These are phyloP conservation scores for Eutrema japonicum DNA, from an alignment of 345 rosid genomes.

Conservation along the genomic window DNA sequence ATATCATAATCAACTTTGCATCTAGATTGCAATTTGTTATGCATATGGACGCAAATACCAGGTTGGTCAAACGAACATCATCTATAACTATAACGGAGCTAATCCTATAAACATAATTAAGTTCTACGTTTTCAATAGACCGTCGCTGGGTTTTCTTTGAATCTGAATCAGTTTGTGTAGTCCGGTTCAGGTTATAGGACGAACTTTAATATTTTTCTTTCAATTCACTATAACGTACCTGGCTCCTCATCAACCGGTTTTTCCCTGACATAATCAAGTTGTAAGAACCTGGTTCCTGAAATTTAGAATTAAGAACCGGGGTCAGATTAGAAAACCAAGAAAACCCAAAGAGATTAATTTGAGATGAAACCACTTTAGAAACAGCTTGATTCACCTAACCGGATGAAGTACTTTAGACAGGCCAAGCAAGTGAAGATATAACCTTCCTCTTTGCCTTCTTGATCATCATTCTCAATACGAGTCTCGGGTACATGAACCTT, in stretches of 20 bases:
- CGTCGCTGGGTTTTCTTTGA: not conserved
- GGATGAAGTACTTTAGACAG: slow-evolving; percentile 69
- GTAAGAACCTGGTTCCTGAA: slow-evolving; percentile 40
- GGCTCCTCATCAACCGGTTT: slow-evolving; percentile 22
- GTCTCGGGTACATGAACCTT: slow-evolving; percentile 7
- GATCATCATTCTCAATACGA: slow-evolving; percentile 29
- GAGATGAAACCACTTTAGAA: not conserved
- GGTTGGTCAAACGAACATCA: not conserved
- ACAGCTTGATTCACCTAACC: slow-evolving; percentile 48
- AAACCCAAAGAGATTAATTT: not conserved
- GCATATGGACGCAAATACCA: not conserved
- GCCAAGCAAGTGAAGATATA: slow-evolving; percentile 61
- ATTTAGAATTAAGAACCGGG: slow-evolving; percentile 3
- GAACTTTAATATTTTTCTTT: not conserved
- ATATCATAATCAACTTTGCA: not conserved
- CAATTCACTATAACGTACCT: slow-evolving; percentile 25
- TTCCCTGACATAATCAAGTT: slow-evolving; percentile 18
- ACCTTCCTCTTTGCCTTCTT: slow-evolving; percentile 23
- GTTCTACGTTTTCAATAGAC: not conserved
- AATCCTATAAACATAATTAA: not conserved
- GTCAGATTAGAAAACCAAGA: not conserved
- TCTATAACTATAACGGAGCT: not conserved
- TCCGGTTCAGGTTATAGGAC: not conserved
- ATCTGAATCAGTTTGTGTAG: not conserved
- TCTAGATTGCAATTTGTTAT: not conserved